These are phyloP conservation scores for Endogone sp. DNA, from an alignment of 192 early-diverging fungal genomes.

Conservation along the genomic window DNA sequence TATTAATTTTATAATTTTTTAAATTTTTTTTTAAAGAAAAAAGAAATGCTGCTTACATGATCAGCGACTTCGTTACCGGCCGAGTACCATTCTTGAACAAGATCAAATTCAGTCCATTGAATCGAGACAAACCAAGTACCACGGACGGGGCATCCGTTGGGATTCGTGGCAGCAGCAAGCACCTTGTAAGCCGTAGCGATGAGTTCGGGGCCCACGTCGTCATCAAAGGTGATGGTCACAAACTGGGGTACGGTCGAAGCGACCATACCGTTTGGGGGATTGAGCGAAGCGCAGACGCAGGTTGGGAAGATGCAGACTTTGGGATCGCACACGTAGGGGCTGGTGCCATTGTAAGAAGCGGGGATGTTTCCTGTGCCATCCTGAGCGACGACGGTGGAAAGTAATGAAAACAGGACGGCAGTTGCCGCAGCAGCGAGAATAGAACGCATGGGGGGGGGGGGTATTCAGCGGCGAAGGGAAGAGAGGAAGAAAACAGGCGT, in stretches of 20 bases:
- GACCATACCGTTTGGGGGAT: conserved; percentile 39
- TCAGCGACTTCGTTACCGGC: conserved; percentile 46
- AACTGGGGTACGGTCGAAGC: conserved; percentile 53
- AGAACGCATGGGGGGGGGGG: too few species aligned
- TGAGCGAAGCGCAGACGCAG: conserved; percentile 45
- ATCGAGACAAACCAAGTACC: conserved; percentile 63
- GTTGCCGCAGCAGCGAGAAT: too few species aligned
- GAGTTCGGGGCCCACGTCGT: conserved; percentile 42
- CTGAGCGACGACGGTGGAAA: too few species aligned
- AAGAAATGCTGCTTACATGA: too few species aligned
- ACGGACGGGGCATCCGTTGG: conserved; percentile 56
- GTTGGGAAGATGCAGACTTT: conserved; percentile 43
- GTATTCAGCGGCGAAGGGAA: too few species aligned
- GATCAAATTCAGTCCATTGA: conserved; percentile 56
- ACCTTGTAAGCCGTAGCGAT: conserved; percentile 27
- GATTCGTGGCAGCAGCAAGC: conserved; percentile 35
- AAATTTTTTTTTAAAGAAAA: too few species aligned
- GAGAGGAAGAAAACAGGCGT: too few species aligned
- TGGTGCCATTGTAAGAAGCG: too few species aligned
- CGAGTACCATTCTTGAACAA: conserved; percentile 59
- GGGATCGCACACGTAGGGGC: too few species aligned
- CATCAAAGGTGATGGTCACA: conserved; percentile 60
- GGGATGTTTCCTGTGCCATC: too few species aligned
- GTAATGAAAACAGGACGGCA: too few species aligned
- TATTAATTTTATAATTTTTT: too few species aligned